Evolutionary conservation across 2,329 filamentous ascomycete species (phyloP), one percentile per base, ranked within the genome.

Genomic region (Fusarium denticulatum): DNA sequence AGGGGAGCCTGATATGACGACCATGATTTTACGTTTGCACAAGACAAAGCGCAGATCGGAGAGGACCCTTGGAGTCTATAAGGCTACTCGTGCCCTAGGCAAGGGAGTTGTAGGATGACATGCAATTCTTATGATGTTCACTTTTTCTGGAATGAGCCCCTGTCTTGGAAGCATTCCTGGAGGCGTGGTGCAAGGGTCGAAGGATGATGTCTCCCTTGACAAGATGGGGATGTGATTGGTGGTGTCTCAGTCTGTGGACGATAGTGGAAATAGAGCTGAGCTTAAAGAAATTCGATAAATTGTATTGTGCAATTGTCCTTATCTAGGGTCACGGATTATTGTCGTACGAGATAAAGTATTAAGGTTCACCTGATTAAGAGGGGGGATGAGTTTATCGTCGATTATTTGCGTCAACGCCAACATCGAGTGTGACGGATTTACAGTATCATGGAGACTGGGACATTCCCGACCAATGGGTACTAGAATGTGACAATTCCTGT

Each of bases 91-190:
- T n/a, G 34, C 20, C 10, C 43, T 26, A 68, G 58, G 71, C 71
- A 74, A 73, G 71, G 71, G 71, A 73, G 58, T 30, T 18, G 6
- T 5, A 24, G 50, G 42, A 8, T 24, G 50, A 36, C 16, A 68
- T 63, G 26, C n/a, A 49, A 58, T 46, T 32, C 47, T 37, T 55
- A 24, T 30, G 37, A 32, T 14, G 42, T 11, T 36, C 26, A 42
- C 22, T 45, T 46, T 43, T 58, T 46, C 34, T 63, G 71, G 67
- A 73, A 73, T 73, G 71, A 61, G 55, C 62, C 71, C 71, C 71
- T 73, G 62, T 64, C 66, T 59, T 59, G 50, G 30, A 42, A 52
- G 46, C 71, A 73, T 73, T 73, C 71, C 71, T 40, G 6, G 9
- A 53, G 36, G 20, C 10, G 50, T 45, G 45, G 58, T 30, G 30